A percentile compares a stretch with the other conserved stretches of the same genome.
phyloP scores from a whole-genome alignment of 805 yeast species.

The Saccharomycopsis synnaedendra region DNA sequence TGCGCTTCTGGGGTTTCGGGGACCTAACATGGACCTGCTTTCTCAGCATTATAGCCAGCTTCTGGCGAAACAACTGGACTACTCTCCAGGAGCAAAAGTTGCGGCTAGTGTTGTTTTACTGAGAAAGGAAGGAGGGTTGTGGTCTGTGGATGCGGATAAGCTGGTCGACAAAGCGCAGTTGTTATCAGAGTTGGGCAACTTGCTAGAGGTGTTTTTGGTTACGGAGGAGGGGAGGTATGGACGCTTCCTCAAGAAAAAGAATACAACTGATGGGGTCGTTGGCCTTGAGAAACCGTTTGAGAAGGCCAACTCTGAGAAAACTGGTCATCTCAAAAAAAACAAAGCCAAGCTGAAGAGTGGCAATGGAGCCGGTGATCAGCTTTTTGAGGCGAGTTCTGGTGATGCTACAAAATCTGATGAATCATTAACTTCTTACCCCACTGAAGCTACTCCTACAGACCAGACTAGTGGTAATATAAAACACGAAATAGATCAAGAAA shows the following conservation, averaged over 20 bases:
- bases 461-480: too few relatives aligned
- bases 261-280: background rate
- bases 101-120: slow-evolving; percentile 30
- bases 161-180: slow-evolving; percentile 56
- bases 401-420: too few relatives aligned
- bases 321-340: slow-evolving; percentile 16
- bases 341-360: background rate
- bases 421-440: too few relatives aligned
- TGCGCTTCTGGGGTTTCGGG: slow-evolving; percentile 50
- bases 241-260: slow-evolving; percentile 20
- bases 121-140: slow-evolving; percentile 21
- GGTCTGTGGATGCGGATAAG: slow-evolving; percentile 63
- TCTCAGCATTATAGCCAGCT: slow-evolving; percentile 28
- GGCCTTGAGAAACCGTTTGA: slow-evolving; percentile 5
- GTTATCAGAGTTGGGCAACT: slow-evolving; percentile 65
- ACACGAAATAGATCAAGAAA: too few relatives aligned
- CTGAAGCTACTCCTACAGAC: background rate
- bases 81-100: slow-evolving; percentile 38
- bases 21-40: slow-evolving; percentile 33
- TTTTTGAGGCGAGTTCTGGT: too few relatives aligned
- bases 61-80: slow-evolving; percentile 25
- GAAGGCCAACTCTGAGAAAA: slow-evolving; percentile 3
- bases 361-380: background rate
- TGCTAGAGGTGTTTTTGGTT: slow-evolving; percentile 67
- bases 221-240: slow-evolving; percentile 42